These are phyloP conservation scores for Fusarium tupiense DNA, from an alignment of 2,329 filamentous ascomycete genomes.

Conservation along the genomic window DNA sequence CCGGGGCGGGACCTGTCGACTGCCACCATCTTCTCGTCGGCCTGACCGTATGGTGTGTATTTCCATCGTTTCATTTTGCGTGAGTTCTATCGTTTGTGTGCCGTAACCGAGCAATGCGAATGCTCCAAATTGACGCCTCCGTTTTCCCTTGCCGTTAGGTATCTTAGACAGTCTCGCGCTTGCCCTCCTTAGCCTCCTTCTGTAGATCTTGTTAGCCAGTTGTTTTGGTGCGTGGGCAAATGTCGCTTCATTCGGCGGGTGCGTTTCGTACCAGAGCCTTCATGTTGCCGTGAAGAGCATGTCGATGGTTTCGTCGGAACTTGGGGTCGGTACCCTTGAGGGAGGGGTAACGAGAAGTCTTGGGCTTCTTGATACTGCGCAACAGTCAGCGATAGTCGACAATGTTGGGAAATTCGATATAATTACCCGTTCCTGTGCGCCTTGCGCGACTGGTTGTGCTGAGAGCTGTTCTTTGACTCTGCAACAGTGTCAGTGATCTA, in stretches of 20 bases:
- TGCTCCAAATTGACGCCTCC: constrained; percentile 39
- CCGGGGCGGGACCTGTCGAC: constrained; percentile 17
- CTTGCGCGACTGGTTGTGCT: constrained; percentile 99
- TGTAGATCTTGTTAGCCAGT: constrained; percentile 56
- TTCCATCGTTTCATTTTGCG: constrained; percentile 42
- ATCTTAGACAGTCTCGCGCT: constrained; percentile 83
- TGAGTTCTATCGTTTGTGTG: constrained; percentile 37
- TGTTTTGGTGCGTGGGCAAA: background rate
- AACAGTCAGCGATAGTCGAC: constrained; percentile 29
- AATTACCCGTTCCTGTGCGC: constrained; percentile 98
- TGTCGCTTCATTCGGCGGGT: constrained; percentile 7
- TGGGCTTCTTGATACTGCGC: constrained; percentile 98
- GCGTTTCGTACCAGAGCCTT: constrained; percentile 84
- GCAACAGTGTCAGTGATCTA: constrained; percentile 40
- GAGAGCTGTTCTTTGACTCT: constrained; percentile 99
- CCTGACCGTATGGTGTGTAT: constrained; percentile 36
- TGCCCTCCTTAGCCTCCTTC: constrained; percentile 98
- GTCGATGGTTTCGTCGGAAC: constrained; percentile 99
- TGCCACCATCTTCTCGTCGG: constrained; percentile 31
- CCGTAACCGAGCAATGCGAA: constrained; percentile 34
- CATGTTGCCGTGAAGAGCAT: constrained; percentile 98
- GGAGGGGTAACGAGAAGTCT: constrained; percentile 98
- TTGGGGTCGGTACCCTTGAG: constrained; percentile 99
- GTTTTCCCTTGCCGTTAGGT: constrained; percentile 18
- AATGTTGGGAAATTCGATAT: constrained; percentile 2